Evolutionary conservation across 2,329 filamentous ascomycete species (phyloP).

Genomic region (Botrytis galanthina): DNA sequence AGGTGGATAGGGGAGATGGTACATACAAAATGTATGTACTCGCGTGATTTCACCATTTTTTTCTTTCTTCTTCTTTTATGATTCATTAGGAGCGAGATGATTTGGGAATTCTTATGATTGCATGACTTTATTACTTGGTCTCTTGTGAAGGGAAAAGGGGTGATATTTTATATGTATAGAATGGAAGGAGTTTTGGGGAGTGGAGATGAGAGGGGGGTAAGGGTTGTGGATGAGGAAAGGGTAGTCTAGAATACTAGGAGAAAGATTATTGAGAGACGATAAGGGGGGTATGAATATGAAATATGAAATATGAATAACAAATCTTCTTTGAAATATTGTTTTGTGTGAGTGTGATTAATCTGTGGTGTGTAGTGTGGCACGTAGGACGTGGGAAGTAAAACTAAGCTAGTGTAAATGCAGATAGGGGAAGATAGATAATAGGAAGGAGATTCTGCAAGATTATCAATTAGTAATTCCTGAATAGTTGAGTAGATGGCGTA

Average conservation of each 20-base stretch:
- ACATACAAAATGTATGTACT: not conserved
- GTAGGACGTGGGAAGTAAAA: not conserved
- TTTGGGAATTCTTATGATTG: constrained; percentile 7
- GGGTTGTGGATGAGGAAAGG: not conserved
- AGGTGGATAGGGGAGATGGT: not conserved
- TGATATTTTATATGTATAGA: not conserved
- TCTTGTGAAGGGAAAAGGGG: not conserved
- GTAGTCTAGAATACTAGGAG: not conserved
- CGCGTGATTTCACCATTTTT: not conserved
- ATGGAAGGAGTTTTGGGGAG: not conserved
- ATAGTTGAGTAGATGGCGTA: not conserved
- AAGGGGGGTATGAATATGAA: not conserved
- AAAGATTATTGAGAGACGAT: no score
- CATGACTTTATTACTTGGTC: not conserved
- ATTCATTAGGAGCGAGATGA: not conserved
- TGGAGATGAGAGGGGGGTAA: not conserved
- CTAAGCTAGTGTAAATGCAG: not conserved
- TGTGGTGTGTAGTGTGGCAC: not conserved
- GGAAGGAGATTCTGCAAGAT: not conserved
- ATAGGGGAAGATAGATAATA: not conserved
- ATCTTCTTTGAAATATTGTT: not conserved
- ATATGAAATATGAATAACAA: constrained; percentile 8
- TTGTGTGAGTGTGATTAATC: not conserved
- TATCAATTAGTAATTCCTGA: not conserved
- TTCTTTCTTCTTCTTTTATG: not conserved